Base-by-base conservation (phyloP, 176 grass and related monocot genomes). In the Aegilops umbellulata region DNA sequence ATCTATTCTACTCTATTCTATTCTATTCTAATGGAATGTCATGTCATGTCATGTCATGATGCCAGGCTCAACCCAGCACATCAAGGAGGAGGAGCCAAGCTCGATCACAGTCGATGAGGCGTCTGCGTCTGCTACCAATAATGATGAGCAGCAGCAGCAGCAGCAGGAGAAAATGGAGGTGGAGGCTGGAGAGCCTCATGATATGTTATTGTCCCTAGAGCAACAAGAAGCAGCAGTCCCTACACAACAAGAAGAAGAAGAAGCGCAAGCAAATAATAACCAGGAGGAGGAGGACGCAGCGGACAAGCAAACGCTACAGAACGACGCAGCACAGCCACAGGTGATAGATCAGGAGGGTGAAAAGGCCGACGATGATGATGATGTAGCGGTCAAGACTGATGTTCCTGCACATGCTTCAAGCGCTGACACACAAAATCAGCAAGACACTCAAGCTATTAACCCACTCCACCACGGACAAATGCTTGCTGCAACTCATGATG, bases 341-440 rank as follows among this genome's bases (percentile, higher is more conserved):
- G n/a, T 8, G 13, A 26, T n/a, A 29, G 58, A 81, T 68, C 78
- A 58, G n/a, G 30, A 77, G 8, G 29, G 42, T 5, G 30, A 3
- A 10, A 83, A 83, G 8, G 19, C 53, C n/a, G 46, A 19, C 5
- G 77, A 53, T 19, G 69, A 42, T 19, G 69, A 42, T 55, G 69
- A 42, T 44, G 64, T 30, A 30, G 60, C 25, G 17, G 63, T 39
- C 58, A 34, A 71, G 14, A 24, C 64, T 24, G 69, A 13, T 65
- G 76, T 22, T 31, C 36, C 49, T 57, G 49, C 58, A 80, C 81
- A 71, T 10, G 57, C 78, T 58, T 66, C 87, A 81, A 55, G 10
- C 29, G 65, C 34, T 44, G 47, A 63, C 32, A 6, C 75, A 29
- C 57, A 53, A 36, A 77, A 72, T 3, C 4, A 32, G 31, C 26